These are phyloP conservation scores for Cephaloascus fragrans DNA, from an alignment of 805 yeast species.

Conservation along the genomic window DNA sequence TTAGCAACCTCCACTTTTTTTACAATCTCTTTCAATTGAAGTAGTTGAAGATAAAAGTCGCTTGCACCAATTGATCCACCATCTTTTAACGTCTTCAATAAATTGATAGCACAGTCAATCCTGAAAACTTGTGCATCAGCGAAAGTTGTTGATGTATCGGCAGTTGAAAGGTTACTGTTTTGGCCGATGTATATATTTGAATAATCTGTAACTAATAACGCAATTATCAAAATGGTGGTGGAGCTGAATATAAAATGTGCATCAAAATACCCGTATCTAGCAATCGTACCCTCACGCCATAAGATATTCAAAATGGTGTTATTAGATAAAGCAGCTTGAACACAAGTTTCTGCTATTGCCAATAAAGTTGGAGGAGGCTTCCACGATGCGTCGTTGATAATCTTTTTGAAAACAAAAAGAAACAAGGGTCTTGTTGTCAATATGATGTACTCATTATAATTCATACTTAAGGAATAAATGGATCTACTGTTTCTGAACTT, in stretches of 20 bases:
- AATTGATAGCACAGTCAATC: background rate
- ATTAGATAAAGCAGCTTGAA: conserved; percentile 3
- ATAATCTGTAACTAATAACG: conserved; percentile 1
- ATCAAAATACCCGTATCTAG: conserved; percentile 4
- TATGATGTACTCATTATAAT: conserved; percentile 4
- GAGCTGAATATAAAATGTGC: conserved; percentile 5
- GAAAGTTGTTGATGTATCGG: background rate
- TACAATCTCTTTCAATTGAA: background rate
- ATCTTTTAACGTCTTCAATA: background rate
- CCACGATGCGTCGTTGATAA: conserved; percentile 1
- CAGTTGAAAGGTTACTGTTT: background rate
- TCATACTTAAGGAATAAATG: conserved; percentile 5
- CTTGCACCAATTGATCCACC: background rate
- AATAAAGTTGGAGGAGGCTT: conserved; percentile 2
- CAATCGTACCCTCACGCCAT: conserved; percentile 1
- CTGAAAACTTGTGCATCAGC: background rate
- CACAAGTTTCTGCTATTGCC: conserved; percentile 5
- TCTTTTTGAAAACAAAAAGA: conserved; percentile 2
- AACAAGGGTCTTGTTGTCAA: conserved; percentile 4
- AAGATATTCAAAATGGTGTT: conserved; percentile 3
- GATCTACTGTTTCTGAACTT: conserved; percentile 1
- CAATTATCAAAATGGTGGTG: conserved; percentile 3
- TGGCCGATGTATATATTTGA: background rate
- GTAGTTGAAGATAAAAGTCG: background rate
- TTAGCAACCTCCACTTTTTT: background rate